A percentile compares a stretch with the other conserved stretches of the same genome.
phyloP scores from a whole-genome alignment of 805 yeast species.

The Aciculoconidium aculeatum region DNA sequence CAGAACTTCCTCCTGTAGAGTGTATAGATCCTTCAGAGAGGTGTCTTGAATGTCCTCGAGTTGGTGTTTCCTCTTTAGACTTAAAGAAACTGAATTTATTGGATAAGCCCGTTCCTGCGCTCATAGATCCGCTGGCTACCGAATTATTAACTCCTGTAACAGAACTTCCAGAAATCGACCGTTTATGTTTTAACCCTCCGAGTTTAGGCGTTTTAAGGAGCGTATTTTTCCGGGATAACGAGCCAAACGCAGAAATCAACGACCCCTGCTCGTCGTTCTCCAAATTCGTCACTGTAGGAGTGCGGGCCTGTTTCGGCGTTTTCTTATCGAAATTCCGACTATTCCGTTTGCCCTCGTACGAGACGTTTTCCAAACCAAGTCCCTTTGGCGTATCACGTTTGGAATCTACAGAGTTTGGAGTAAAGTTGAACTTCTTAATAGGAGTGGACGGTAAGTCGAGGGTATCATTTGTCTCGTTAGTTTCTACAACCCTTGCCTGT shows the following conservation, averaged over 20 bases:
- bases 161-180: conserved; percentile 34
- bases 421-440: conserved; percentile 8
- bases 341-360: no score
- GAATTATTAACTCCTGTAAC: no score
- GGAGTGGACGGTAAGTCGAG: conserved; percentile 24
- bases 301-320: no score
- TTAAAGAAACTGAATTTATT: conserved; percentile 32
- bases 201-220: conserved; percentile 26
- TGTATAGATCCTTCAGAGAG: conserved; percentile 34
- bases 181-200: conserved; percentile 32
- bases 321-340: no score
- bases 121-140: no score
- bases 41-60: conserved; percentile 30
- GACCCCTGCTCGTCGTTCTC: conserved; percentile 24
- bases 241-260: conserved; percentile 4
- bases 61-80: conserved; percentile 13
- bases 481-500: conserved; percentile 41
- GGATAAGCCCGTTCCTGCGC: conserved; percentile 15
- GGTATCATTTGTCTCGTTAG: conserved; percentile 18
- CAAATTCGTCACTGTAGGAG: conserved; percentile 32
- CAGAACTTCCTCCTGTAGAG: conserved; percentile 23
- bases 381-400: conserved; percentile 23
- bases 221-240: conserved; percentile 22
- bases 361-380: conserved; percentile 35
- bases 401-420: conserved; percentile 11